Percentiles rank a stretch among this genome's conserved stretches.
Conservation (phyloP, 345 rosid genomes). For the Noccaea caerulescens region DNA sequence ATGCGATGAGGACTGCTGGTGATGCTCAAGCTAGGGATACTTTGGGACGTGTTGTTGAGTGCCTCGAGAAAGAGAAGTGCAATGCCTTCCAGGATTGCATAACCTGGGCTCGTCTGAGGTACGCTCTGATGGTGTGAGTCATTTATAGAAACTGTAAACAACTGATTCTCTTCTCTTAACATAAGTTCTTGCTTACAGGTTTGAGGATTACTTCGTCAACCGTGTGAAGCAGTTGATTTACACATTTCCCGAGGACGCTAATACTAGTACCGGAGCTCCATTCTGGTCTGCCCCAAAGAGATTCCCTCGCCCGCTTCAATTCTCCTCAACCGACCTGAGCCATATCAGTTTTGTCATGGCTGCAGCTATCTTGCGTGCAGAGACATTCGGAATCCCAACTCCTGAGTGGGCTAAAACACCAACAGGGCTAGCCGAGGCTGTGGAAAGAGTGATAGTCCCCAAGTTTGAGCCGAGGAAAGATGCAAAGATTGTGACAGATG, state of each 20-base stretch:
- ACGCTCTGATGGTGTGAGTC: background rate
- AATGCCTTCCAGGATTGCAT: slow-evolving; percentile 81
- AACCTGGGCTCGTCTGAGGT: slow-evolving; percentile 88
- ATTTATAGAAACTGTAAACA: background rate
- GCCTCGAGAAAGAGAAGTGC: slow-evolving; percentile 82
- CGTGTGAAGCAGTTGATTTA: slow-evolving; percentile 84
- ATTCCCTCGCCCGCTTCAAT: slow-evolving; percentile 82
- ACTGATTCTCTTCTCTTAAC: slow-evolving; percentile 5
- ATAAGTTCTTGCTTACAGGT: slow-evolving; percentile 55
- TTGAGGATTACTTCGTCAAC: slow-evolving; percentile 85
- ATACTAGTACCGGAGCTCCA: slow-evolving; percentile 87
- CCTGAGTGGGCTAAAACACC: slow-evolving; percentile 86
- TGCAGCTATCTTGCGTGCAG: slow-evolving; percentile 85
- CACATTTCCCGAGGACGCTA: slow-evolving; percentile 96
- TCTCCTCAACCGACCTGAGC: slow-evolving; percentile 68
- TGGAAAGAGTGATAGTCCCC: slow-evolving; percentile 76
- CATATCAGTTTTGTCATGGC: slow-evolving; percentile 76
- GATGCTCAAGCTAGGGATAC: slow-evolving; percentile 93
- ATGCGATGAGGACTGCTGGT: slow-evolving; percentile 69
- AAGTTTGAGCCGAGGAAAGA: slow-evolving; percentile 86
- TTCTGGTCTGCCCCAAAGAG: slow-evolving; percentile 99
- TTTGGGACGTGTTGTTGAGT: slow-evolving; percentile 72
- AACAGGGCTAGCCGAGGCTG: slow-evolving; percentile 65
- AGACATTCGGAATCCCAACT: slow-evolving; percentile 79
- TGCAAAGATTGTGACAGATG: slow-evolving; percentile 87